Evolutionary conservation across 129 eudicot genomes (phyloP), one percentile per base, ranked within the genome.

Genomic region (Chrysanthemum lavandulifolium): DNA sequence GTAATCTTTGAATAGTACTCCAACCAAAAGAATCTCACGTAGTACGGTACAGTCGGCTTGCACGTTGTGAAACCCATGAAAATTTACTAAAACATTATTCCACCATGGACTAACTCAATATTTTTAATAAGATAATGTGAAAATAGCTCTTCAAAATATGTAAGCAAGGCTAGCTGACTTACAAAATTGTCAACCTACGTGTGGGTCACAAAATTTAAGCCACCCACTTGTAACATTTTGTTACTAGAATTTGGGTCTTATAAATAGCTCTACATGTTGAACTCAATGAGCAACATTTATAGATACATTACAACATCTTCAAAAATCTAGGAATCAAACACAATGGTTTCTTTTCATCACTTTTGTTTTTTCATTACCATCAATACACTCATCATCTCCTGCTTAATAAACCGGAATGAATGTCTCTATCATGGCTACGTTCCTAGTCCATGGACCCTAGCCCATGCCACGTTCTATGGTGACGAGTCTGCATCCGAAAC

Each of bases 381-480:
- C 29, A 52, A 56, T 7, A 74, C 79, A 29, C 67, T 76, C 53
- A n/a, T 58, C 10, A 71, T 49, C 31, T 19, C 78, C 27, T 10
- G 82, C 70, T 52, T 71, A 66, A 19, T 84, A 77, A 74, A 58
- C 80, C 19, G 50, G n/a, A 48, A 5, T 9, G 60, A 36, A 10
- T 73, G 68, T 0, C 31, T 57, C 18, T 67, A 58, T 52, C 82
- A 60, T 65, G 79, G 61, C 21, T 85, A 78, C 48, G 76, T 23
- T 54, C 76, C 91, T n/a, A 77, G 82, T 29, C 75, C 78, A 2
- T 86, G 95, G 97, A 69, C 78, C 75, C 74, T n/a, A 16, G 91
- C 95, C 33, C 78, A 79, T 31, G 97, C 97, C 70, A 90, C 91
- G 1, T 90, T 90, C 69, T 90, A 90, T 27, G 97, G 97, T 0